Percentiles rank a stretch among this genome's conserved stretches.
phyloP scores from a whole-genome alignment of 140 eudicot genomes.

The Senecio squalidus region DNA sequence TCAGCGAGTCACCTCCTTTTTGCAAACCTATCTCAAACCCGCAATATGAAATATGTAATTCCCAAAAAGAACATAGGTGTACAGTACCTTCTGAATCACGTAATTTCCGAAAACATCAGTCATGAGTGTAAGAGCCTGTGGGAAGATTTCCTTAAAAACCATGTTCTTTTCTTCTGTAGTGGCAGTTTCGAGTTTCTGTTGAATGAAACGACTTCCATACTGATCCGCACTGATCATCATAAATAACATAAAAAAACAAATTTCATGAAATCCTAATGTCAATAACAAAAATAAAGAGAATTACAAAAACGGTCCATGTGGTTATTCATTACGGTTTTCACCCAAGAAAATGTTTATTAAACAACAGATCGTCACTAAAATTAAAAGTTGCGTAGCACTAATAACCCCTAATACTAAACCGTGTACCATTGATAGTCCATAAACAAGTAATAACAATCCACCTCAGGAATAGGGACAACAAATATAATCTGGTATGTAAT shows the following conservation, averaged over 20 bases:
- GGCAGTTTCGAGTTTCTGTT: conserved; percentile 97
- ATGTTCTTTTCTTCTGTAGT: conserved; percentile 80
- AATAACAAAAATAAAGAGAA: not conserved
- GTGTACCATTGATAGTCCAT: too few relatives aligned
- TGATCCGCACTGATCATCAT: conserved; percentile 73
- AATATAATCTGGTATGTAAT: too few relatives aligned
- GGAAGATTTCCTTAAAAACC: conserved; percentile 86
- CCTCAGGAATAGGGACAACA: too few relatives aligned
- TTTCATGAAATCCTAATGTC: too few relatives aligned
- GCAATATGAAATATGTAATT: not conserved
- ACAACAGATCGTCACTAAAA: too few relatives aligned
- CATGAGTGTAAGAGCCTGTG: conserved; percentile 90
- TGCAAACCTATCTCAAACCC: not conserved
- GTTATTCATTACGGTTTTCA: too few relatives aligned
- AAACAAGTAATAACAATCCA: too few relatives aligned
- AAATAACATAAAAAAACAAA: not conserved
- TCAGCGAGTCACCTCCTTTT: not conserved
- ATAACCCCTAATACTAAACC: too few relatives aligned
- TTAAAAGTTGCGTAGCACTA: too few relatives aligned
- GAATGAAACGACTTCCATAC: conserved; percentile 97
- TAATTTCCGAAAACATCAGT: conserved; percentile 99
- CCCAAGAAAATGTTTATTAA: too few relatives aligned
- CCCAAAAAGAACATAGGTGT: not conserved
- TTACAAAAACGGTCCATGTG: too few relatives aligned
- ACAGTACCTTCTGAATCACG: conserved; percentile 85